Conservation (phyloP, 2,329 filamentous ascomycete species). For the Colletotrichum sp. region DNA sequence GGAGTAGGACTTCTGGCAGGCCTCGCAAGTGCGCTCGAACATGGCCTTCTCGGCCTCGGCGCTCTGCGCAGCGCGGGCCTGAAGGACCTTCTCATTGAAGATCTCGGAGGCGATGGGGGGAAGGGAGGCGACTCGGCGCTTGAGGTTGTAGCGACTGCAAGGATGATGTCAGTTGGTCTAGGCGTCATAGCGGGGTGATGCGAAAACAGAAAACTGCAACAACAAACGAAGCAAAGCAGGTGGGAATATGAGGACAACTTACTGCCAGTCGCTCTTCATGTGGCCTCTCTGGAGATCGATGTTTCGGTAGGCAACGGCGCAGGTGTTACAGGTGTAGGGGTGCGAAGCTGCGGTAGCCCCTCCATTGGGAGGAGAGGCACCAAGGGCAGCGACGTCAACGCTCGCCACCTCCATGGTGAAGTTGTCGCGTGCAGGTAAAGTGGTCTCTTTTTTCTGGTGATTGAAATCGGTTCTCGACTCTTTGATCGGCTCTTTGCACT, state of each 20-base stretch:
- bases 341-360: conserved; percentile 60
- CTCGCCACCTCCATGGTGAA: conserved; percentile 49
- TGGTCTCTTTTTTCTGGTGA: not conserved
- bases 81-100: conserved; percentile 94
- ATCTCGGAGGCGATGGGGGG: conserved; percentile 90
- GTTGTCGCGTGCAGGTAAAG: not conserved
- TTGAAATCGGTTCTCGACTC: not conserved
- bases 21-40: conserved; percentile 82
- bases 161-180: conserved; percentile 19
- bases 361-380: conserved; percentile 24
- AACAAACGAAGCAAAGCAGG: not conserved
- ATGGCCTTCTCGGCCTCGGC: conserved; percentile 88
- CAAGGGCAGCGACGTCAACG: conserved; percentile 28
- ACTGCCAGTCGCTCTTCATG: conserved; percentile 99
- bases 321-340: conserved; percentile 98
- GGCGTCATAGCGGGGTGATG: not conserved
- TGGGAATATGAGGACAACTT: conserved; percentile 46
- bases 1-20: conserved; percentile 92
- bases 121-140: conserved; percentile 88
- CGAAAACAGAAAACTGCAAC: not conserved
- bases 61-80: conserved; percentile 82
- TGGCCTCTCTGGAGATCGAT: conserved; percentile 92
- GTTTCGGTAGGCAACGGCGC: conserved; percentile 94
- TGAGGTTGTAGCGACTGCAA: conserved; percentile 88
- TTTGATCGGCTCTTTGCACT: not conserved